These are phyloP conservation scores for Scheffersomyces insectosa DNA, from an alignment of 1,139 yeast species.

Conservation along the genomic window DNA sequence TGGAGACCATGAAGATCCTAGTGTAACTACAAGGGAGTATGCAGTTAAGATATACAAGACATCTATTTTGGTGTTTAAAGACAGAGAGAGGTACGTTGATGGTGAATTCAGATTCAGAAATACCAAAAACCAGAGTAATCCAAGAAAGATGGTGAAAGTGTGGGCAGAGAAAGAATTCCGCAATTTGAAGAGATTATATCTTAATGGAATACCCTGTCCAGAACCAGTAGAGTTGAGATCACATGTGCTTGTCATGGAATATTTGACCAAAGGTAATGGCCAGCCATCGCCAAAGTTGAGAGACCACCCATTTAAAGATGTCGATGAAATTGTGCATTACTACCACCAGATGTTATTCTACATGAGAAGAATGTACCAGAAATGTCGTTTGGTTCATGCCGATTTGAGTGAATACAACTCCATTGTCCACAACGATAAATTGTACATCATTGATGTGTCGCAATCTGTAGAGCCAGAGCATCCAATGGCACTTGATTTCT, in stretches of 20 bases:
- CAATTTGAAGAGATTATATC: slow-evolving; percentile 77
- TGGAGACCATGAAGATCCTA: slow-evolving; percentile 70
- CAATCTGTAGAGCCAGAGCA: slow-evolving; percentile 98
- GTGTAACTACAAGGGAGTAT: slow-evolving; percentile 49
- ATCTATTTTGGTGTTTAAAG: slow-evolving; percentile 91
- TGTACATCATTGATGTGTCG: slow-evolving; percentile 93
- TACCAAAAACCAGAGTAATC: slow-evolving; percentile 82
- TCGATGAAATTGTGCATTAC: slow-evolving; percentile 63
- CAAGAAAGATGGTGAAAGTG: slow-evolving; percentile 93
- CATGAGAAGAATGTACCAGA: slow-evolving; percentile 85
- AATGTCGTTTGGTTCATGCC: slow-evolving; percentile 91
- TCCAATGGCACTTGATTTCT: slow-evolving; percentile 92
- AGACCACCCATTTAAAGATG: slow-evolving; percentile 71
- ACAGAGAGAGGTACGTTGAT: slow-evolving; percentile 91
- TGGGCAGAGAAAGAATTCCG: slow-evolving; percentile 99
- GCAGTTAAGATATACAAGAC: slow-evolving; percentile 97
- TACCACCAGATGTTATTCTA: slow-evolving; percentile 80
- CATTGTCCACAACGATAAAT: slow-evolving; percentile 75
- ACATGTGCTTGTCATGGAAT: slow-evolving; percentile 95
- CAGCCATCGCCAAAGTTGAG: slow-evolving; percentile 86
- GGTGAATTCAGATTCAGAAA: slow-evolving; percentile 94
- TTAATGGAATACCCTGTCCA: slow-evolving; percentile 86
- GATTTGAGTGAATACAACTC: slow-evolving; percentile 95
- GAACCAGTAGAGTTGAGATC: slow-evolving; percentile 85
- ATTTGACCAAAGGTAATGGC: slow-evolving; percentile 72